A percentile compares a stretch with the other conserved stretches of the same genome.
Evolutionary conservation across 2,329 filamentous ascomycete species (phyloP).

Genomic region (Pleomassaria siparia): DNA sequence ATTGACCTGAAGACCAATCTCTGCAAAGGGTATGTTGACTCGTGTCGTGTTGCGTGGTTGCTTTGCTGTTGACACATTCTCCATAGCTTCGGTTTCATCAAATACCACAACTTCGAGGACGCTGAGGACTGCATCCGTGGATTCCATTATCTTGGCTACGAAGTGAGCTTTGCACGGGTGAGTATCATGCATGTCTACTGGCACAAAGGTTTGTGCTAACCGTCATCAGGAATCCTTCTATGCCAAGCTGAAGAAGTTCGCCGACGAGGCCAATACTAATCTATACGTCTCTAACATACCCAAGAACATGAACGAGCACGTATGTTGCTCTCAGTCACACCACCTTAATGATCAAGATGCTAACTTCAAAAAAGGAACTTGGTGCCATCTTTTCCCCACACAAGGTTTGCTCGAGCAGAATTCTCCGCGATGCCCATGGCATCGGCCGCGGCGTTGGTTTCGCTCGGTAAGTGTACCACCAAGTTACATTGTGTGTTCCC

Average conservation of each 20-base stretch:
- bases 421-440: slow-evolving; percentile 86
- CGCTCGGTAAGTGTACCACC: slow-evolving; percentile 68
- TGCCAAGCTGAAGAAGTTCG: slow-evolving; percentile 93
- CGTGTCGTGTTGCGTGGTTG: background rate
- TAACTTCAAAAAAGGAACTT: slow-evolving; percentile 60
- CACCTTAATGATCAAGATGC: slow-evolving; percentile 1
- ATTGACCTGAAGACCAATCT: slow-evolving; percentile 90
- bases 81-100: slow-evolving; percentile 90
- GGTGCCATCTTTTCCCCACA: slow-evolving; percentile 77
- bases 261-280: slow-evolving; percentile 87
- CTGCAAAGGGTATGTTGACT: slow-evolving; percentile 80
- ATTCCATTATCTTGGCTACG: slow-evolving; percentile 91
- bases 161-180: slow-evolving; percentile 95
- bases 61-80: slow-evolving; percentile 9
- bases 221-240: slow-evolving; percentile 81
- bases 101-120: slow-evolving; percentile 83
- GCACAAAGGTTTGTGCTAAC: slow-evolving; percentile 19
- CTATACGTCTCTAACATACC: slow-evolving; percentile 97
- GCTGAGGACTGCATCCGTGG: slow-evolving; percentile 96
- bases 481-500: background rate
- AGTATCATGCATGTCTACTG: slow-evolving; percentile 29
- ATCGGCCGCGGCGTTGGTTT: slow-evolving; percentile 97
- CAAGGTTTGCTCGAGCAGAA: slow-evolving; percentile 89
- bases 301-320: slow-evolving; percentile 86
- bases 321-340: slow-evolving; percentile 46